Percentiles rank a stretch among this genome's conserved stretches.
Evolutionary conservation across 2,329 filamentous ascomycete species (phyloP).

Genomic region (Blumeria hordei): DNA sequence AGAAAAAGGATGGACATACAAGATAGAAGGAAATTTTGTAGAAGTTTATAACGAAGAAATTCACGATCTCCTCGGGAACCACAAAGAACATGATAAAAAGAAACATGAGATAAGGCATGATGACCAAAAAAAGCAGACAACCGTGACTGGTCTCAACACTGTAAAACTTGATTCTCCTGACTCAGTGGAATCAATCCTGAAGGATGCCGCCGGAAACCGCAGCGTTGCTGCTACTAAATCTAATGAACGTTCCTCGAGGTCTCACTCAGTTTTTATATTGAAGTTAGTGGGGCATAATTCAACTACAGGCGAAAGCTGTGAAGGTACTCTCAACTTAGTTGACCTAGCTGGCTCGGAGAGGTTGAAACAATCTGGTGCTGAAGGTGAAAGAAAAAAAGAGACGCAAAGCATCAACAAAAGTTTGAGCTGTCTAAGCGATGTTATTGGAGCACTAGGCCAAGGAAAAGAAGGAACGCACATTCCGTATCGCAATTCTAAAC

Average conservation of each 20-base stretch:
- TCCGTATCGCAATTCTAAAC: conserved; percentile 87
- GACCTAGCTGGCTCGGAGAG: conserved; percentile 87
- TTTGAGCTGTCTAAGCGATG: conserved; percentile 74
- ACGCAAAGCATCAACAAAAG: conserved; percentile 96
- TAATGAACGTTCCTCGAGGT: conserved; percentile 82
- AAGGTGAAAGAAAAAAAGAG: conserved; percentile 72
- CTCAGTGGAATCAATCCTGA: conserved; percentile 58
- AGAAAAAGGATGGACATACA: conserved; percentile 85
- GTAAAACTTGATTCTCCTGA: conserved; percentile 56
- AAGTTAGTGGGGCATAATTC: conserved; percentile 48
- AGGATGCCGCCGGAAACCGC: conserved; percentile 60
- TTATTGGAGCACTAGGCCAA: conserved; percentile 76
- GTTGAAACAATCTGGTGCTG: conserved; percentile 63
- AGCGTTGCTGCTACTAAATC: conserved; percentile 93
- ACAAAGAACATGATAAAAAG: conserved; percentile 49
- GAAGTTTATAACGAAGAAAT: conserved; percentile 98
- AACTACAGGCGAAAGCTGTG: conserved; percentile 56
- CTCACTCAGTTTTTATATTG: conserved; percentile 88
- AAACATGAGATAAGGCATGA: conserved; percentile 84
- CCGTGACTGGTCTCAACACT: conserved; percentile 54
- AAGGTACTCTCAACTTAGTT: conserved; percentile 86
- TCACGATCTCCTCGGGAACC: conserved; percentile 60
- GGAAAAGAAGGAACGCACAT: conserved; percentile 58
- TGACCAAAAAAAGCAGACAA: conserved; percentile 55
- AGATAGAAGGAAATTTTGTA: conserved; percentile 82